Base-by-base conservation (phyloP, 2,329 filamentous ascomycete species). In the Pseudocercospora crystallina region DNA sequence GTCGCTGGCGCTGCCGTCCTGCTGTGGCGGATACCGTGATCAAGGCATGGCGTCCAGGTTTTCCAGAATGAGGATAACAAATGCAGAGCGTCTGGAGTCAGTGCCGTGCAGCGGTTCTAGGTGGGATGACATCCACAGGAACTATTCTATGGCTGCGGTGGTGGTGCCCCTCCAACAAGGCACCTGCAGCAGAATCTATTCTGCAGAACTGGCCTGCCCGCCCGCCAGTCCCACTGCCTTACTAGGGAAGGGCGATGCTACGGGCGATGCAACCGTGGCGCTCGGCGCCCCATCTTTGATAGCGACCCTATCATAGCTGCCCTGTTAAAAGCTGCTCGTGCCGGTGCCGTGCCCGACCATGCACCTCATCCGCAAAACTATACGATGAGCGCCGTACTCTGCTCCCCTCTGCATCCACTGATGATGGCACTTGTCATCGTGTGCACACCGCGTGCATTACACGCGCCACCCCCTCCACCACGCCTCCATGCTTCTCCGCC, bases 21-120 rank as follows among this genome's bases (percentile, higher is more conserved):
- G 36, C 11, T 38, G 7, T 26, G 20, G 20, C 20, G 4, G 7
- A 26, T 26, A 4, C 20, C 13, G 12, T 14, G 30, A 14, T 43
- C 40, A 43, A 31, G 45, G 31, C 45, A 47, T 41, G 15, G 33
- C 45, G 20, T 47, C 37, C 30, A 40, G 45, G 32, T 12, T 37
- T 17, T 11, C 36, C 9, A 26, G 32, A 5, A 20, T n/a, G 13
- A 20, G 30, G 33, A 39, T 31, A 36, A 46, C 34, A 39, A 13
- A 15, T 38, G 15, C 17, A 26, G 35, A 17, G 10, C 13, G 9
- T 12, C 35, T 38, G 35, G 35, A 15, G 35, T 10, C 35, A 38
- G 20, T 26, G 20, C 20, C 20, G 20, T 26, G 20, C 20, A 26
- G 20, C 20, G 20, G 7, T 26, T 26, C 20, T 26, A 7, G 7